These are phyloP conservation scores for Echinosophora koreensis DNA, from an alignment of 306 rosid genomes.

Conservation along the genomic window DNA sequence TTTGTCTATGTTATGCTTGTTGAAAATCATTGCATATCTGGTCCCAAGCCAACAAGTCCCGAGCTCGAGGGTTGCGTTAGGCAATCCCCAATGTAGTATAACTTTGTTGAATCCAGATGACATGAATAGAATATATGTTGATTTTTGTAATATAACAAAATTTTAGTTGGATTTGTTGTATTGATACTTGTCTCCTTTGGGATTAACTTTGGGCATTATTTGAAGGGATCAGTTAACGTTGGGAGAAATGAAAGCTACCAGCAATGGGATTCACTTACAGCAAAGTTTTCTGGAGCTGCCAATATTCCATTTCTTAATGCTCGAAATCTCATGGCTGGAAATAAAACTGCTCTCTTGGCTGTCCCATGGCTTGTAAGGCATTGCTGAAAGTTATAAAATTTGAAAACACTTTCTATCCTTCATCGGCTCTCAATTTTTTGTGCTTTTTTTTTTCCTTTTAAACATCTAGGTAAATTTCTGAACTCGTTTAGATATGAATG, in stretches of 20 bases:
- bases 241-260: constrained; percentile 54
- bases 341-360: constrained; percentile 75
- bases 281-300: constrained; percentile 84
- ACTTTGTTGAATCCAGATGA: too few relatives aligned
- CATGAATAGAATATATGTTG: too few relatives aligned
- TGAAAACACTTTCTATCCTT: neutral
- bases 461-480: neutral
- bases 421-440: too few relatives aligned
- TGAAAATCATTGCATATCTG: too few relatives aligned
- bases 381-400: constrained; percentile 16
- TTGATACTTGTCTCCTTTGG: neutral
- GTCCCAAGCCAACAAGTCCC: too few relatives aligned
- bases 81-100: too few relatives aligned
- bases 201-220: constrained; percentile 42
- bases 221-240: constrained; percentile 63
- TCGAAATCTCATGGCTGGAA: constrained; percentile 74
- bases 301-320: constrained; percentile 86
- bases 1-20: too few relatives aligned
- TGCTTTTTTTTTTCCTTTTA: neutral
- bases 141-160: neutral
- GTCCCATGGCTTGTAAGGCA: constrained; percentile 81
- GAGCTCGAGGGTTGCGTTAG: too few relatives aligned
- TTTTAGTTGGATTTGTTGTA: neutral
- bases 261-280: constrained; percentile 84
- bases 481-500: neutral